Base-by-base conservation (phyloP, 306 rosid species). In the Cyclanthera cordifolia region DNA sequence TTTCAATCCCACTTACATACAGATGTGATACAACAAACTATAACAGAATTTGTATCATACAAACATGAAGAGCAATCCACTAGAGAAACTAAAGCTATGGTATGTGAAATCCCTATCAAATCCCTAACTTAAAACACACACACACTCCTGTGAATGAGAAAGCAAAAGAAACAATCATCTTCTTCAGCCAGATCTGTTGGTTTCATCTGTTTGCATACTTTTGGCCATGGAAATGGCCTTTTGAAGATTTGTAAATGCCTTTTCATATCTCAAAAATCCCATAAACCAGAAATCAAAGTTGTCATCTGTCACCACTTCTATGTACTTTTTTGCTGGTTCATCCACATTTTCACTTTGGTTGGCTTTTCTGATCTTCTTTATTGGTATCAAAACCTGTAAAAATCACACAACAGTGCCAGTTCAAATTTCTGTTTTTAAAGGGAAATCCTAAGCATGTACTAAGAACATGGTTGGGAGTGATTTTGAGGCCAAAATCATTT, bases 271-370 rank as follows among this genome's bases (percentile, higher is more conserved):
- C 51, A 90, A 41, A 79, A 90, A 88, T 9, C 97, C 97, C 86
- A 90, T 55, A 68, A 90, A 90, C 94, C 97, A 90, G 80, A 90
- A 88, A 30, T 88, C 97, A 66, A 72, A 88, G 56, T 48, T 82
- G 79, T 90, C 97, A 8, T 80, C 69, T 0, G 97, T 88, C 54
- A 86, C 82, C 73, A 88, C 77, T 64, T 88, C 81, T 30, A 86
- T 80, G 84, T 86, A 90, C 82, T 83, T 88, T 74, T 83, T 79
- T 25, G 74, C 78, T 76, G 85, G 74, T 25, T 88, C 85, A 73
- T 85, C 73, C 50, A 64, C 86, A 59, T 90, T 73, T 72, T 80
- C 83, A 60, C 90, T 83, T 79, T 83, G 82, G 54, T 75, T 73
- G 6, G 80, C 95, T 73, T 48, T 81, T 77, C 75, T 86, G 69